Evolutionary conservation across 495 filamentous ascomycete species (phyloP).

Genomic region (Daldinia caldariorum): DNA sequence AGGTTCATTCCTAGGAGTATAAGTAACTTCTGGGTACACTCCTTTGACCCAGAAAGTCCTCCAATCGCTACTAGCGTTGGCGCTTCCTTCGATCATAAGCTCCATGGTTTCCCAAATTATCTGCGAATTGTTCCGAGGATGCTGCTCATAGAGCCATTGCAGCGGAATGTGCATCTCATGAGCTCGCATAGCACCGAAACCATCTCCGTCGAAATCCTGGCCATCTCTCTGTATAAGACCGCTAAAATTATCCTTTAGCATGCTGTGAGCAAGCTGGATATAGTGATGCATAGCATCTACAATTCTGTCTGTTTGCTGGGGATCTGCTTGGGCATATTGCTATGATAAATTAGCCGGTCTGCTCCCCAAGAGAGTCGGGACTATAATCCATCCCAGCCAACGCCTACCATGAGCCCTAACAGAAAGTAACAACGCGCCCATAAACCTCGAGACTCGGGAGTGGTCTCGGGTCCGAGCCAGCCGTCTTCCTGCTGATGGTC

Average conservation of each 20-base stretch:
- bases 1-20: slow-evolving; percentile 35
- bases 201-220: slow-evolving; percentile 51
- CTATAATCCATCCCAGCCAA: not conserved
- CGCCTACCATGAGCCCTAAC: slow-evolving; percentile 59
- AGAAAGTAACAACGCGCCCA: slow-evolving; percentile 66
- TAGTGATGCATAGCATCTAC: slow-evolving; percentile 54
- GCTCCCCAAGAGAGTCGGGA: slow-evolving; percentile 15
- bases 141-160: slow-evolving; percentile 67
- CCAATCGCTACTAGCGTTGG: slow-evolving; percentile 52
- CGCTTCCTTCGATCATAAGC: slow-evolving; percentile 48
- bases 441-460: slow-evolving; percentile 55
- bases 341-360: slow-evolving; percentile 51
- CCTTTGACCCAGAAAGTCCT: slow-evolving; percentile 45
- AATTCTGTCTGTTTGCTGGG: slow-evolving; percentile 49
- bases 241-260: slow-evolving; percentile 63
- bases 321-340: slow-evolving; percentile 62
- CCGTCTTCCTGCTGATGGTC: slow-evolving; percentile 65
- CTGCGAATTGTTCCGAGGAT: slow-evolving; percentile 46
- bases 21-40: slow-evolving; percentile 47
- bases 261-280: slow-evolving; percentile 55
- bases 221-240: slow-evolving; percentile 58
- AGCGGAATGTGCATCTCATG: slow-evolving; percentile 62
- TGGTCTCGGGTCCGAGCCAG: slow-evolving; percentile 69
- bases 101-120: slow-evolving; percentile 51
- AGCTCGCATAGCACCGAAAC: slow-evolving; percentile 59